Base-by-base conservation (phyloP, 208 protist genomes). In the Acanthamoeba lenticulata region DNA sequence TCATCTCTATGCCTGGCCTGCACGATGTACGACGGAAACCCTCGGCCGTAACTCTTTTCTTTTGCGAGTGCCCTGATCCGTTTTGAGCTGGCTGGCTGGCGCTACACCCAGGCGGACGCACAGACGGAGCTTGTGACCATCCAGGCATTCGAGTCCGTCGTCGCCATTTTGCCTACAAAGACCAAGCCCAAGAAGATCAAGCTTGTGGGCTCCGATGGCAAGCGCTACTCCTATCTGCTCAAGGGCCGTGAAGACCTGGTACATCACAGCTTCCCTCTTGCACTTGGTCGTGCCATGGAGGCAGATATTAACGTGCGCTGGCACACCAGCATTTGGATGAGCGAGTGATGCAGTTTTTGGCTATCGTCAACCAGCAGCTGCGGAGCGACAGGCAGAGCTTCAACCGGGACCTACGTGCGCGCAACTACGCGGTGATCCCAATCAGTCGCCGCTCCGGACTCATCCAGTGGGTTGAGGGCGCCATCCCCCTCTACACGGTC, bases 171-270 rank as follows among this genome's bases (percentile, higher is more conserved):
- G 5, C 95, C 90, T 15, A 96, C 96, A 1, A 97, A 97, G 72
- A 97, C 97, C 29, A 94, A 96, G 42, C 97, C 97, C 13, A 97
- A 97, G 44, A 95, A 96, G 86, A 49, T 97, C 1, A 32, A 65
- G 29, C 49, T 97, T 0, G 21, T 94, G 21, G 97, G 97, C 49
- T 94, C 52, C 9, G 95, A 97, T 72, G 97, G 97, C 44, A 44
- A 83, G 42, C 5, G 62, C 11, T 97, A 97, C 67, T 32, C 38
- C 11, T 97, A 96, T 74, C 52, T 97, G 3, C 93, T 97, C 27
- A 97, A 97, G 36, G 97, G 97, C 38, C 65, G 94, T 27, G 97
- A 97, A 47, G 97, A 97, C 72, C 38, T 97, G n/a, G 93, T 95
- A 94, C 24, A 32, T 94, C 13, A n/a, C 27, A 36, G 29, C 3